Conservation (phyloP, 2,329 filamentous ascomycete genomes). For the Torrubiellomyces zombiae region DNA sequence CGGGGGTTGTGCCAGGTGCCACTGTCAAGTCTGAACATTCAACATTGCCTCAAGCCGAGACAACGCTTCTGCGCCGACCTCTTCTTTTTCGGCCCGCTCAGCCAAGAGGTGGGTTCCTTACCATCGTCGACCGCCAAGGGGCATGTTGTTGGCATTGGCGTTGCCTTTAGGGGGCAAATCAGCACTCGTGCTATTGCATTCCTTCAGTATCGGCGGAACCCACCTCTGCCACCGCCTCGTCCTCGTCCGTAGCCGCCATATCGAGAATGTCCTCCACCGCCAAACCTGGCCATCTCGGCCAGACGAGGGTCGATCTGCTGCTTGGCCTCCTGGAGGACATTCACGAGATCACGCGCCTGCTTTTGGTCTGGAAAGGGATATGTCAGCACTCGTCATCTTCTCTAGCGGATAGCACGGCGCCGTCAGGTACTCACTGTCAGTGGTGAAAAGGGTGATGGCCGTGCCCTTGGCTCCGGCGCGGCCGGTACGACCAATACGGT, state of each 20-base stretch:
- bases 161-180: constrained; percentile 16
- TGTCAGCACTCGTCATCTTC: too few relatives aligned
- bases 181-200: constrained; percentile 18
- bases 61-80: constrained; percentile 1
- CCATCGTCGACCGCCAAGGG: constrained; percentile 33
- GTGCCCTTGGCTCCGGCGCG: constrained; percentile 89
- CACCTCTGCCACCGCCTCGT: constrained; percentile 35
- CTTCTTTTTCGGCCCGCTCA: neutral
- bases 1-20: constrained; percentile 9
- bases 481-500: constrained; percentile 90
- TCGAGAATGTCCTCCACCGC: constrained; percentile 63
- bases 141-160: constrained; percentile 33
- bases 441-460: constrained; percentile 96
- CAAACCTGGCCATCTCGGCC: constrained; percentile 86
- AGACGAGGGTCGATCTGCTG: constrained; percentile 95
- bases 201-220: constrained; percentile 19
- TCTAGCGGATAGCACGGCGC: too few relatives aligned
- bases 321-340: constrained; percentile 87
- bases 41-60: constrained; percentile 1
- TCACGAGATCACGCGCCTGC: constrained; percentile 91
- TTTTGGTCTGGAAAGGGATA: constrained; percentile 47
- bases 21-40: constrained; percentile 1
- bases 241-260: constrained; percentile 57
- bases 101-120: constrained; percentile 14
- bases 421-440: constrained; percentile 96